A percentile compares a stretch with the other conserved stretches of the same genome.
phyloP scores from a whole-genome alignment of 2,329 filamentous ascomycete species.

The Scopulariopsis brevicaulis region DNA sequence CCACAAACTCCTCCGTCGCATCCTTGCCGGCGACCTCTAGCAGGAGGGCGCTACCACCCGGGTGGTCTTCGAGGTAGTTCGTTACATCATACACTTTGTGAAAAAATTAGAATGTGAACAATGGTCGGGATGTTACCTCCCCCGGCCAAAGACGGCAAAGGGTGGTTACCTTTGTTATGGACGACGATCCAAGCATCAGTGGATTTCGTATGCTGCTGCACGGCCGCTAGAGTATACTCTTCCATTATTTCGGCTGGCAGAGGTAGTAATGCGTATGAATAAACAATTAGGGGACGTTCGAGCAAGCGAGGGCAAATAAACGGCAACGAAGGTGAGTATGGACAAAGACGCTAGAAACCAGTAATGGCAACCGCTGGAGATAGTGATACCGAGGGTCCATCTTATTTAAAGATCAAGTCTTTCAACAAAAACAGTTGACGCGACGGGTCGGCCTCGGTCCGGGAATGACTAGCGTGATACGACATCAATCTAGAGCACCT shows the following conservation, averaged over 20 bases:
- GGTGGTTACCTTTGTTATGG: constrained; percentile 39
- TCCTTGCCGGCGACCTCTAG: constrained; percentile 70
- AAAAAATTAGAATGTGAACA: background rate
- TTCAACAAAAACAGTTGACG: background rate
- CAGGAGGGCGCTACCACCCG: constrained; percentile 67
- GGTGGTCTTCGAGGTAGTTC: constrained; percentile 46
- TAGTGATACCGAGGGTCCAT: background rate
- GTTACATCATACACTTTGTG: constrained; percentile 44
- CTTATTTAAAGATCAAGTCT: background rate
- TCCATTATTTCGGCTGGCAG: background rate
- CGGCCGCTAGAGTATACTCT: constrained; percentile 19
- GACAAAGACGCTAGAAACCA: background rate
- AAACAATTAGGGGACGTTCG: no score
- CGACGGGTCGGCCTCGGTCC: background rate
- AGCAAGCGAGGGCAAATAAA: no score
- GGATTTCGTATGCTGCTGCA: constrained; percentile 35
- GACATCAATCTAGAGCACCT: background rate
- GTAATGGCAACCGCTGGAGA: background rate
- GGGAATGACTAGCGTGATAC: background rate
- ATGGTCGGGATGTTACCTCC: background rate
- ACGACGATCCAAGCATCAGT: constrained; percentile 43
- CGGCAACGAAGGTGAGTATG: background rate
- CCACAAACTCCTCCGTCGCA: constrained; percentile 70
- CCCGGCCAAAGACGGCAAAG: background rate
- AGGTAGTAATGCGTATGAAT: no score